phyloP scores from a whole-genome alignment of 257 asterid species.

The Solanum paucissectum region DNA sequence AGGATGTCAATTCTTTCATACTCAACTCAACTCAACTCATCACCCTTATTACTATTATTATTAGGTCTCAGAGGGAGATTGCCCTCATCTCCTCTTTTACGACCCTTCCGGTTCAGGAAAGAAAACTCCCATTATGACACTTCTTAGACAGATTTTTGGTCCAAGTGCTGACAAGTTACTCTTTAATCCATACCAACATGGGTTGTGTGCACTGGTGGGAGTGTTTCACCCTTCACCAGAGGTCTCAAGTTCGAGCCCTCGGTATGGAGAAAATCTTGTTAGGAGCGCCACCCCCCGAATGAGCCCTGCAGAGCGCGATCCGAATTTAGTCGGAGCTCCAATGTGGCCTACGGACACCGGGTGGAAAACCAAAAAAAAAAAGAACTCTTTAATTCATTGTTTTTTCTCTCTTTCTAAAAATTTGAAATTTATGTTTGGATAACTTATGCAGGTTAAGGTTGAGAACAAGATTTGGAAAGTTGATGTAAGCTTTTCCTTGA shows the following conservation, averaged over 20 bases:
- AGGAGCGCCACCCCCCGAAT: too few species aligned
- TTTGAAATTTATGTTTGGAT: not conserved
- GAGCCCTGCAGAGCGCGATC: too few species aligned
- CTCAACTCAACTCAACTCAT: not conserved
- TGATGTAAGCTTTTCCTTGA: slow-evolving; percentile 50
- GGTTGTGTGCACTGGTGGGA: too few species aligned
- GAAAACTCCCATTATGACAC: slow-evolving; percentile 97
- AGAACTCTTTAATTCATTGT: not conserved
- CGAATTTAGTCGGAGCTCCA: too few species aligned
- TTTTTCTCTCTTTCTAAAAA: not conserved
- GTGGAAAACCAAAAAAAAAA: too few species aligned
- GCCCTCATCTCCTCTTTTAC: slow-evolving; percentile 88
- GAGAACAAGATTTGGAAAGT: slow-evolving; percentile 92
- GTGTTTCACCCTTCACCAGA: too few species aligned
- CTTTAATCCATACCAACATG: not conserved
- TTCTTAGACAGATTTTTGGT: slow-evolving; percentile 87
- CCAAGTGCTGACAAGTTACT: slow-evolving; percentile 77
- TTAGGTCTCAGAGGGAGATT: slow-evolving; percentile 87
- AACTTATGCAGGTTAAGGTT: slow-evolving; percentile 65
- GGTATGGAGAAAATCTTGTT: too few species aligned
- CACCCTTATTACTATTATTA: not conserved
- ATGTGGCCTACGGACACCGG: too few species aligned
- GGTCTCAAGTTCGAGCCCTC: accelerated
- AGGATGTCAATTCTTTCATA: not conserved
- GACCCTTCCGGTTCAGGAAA: slow-evolving; percentile 97